These are phyloP conservation scores for Allomyces javanicus DNA, from an alignment of 192 early-diverging fungal species.

Conservation along the genomic window DNA sequence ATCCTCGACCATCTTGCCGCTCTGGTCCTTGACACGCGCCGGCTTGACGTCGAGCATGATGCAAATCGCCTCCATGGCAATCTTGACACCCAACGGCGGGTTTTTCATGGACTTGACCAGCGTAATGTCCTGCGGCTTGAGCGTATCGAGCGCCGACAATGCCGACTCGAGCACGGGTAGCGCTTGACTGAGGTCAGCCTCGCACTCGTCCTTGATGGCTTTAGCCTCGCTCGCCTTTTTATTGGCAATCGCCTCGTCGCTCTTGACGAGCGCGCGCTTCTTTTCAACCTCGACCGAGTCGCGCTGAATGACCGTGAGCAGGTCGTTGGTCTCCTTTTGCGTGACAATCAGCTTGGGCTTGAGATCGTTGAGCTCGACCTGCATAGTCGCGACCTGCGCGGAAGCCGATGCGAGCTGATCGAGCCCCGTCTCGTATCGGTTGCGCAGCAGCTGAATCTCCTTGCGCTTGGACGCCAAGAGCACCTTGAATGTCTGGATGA, in stretches of 20 bases:
- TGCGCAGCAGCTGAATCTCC: constrained; percentile 91
- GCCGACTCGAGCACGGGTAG: constrained; percentile 96
- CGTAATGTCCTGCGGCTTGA: constrained; percentile 89
- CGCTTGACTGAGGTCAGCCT: constrained; percentile 73
- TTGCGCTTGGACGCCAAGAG: constrained; percentile 81
- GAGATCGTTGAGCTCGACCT: constrained; percentile 64
- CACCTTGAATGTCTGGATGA: constrained; percentile 76
- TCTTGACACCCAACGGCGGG: constrained; percentile 83
- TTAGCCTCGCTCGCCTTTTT: constrained; percentile 53
- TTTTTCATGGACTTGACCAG: constrained; percentile 94
- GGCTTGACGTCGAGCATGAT: constrained; percentile 72
- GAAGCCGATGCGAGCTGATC: constrained; percentile 90
- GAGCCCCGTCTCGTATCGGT: constrained; percentile 89
- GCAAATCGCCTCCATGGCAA: constrained; percentile 96
- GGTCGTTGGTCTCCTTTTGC: constrained; percentile 76
- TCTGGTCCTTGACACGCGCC: constrained; percentile 66
- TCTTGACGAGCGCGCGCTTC: constrained; percentile 57
- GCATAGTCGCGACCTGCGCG: constrained; percentile 79
- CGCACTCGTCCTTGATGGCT: constrained; percentile 52
- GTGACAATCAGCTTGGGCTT: constrained; percentile 68
- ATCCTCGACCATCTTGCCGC: constrained; percentile 24
- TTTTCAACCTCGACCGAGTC: constrained; percentile 87
- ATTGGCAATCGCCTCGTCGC: constrained; percentile 55
- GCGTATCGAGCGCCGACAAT: constrained; percentile 73
- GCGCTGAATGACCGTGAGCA: constrained; percentile 80